These are phyloP conservation scores for Starmera pachycereana DNA, from an alignment of 805 yeast species.

Conservation along the genomic window DNA sequence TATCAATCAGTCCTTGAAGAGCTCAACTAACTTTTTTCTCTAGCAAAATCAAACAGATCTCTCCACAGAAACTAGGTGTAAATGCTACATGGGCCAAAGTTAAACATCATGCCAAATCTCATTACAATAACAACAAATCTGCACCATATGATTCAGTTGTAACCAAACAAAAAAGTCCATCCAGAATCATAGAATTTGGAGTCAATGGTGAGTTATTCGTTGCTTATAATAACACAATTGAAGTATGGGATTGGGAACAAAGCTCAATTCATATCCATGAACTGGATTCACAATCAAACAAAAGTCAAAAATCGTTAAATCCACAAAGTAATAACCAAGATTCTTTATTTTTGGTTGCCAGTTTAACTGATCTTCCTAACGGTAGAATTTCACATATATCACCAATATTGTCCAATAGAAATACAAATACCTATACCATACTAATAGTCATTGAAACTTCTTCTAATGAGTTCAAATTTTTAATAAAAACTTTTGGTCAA, in stretches of 20 bases:
- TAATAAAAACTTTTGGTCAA: constrained; percentile 15
- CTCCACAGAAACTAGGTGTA: constrained; percentile 9
- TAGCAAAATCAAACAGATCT: too few relatives aligned
- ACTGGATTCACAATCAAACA: not conserved
- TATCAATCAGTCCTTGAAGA: too few relatives aligned
- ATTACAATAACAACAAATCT: constrained; percentile 1
- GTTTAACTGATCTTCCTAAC: constrained; percentile 5
- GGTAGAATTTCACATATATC: constrained; percentile 14
- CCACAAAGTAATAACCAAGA: not conserved
- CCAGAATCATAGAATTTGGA: constrained; percentile 22
- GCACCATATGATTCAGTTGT: not conserved
- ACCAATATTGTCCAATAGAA: constrained; percentile 18
- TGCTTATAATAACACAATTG: constrained; percentile 18
- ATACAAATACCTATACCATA: constrained; percentile 14
- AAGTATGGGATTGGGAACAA: constrained; percentile 32
- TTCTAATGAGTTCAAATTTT: constrained; percentile 6
- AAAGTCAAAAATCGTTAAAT: too few relatives aligned
- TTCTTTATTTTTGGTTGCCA: constrained; percentile 19
- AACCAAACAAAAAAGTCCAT: not conserved
- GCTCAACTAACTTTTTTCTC: too few relatives aligned
- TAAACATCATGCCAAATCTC: constrained; percentile 6
- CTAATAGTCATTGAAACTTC: constrained; percentile 1
- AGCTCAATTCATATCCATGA: constrained; percentile 5
- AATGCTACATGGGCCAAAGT: constrained; percentile 21
- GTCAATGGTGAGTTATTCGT: constrained; percentile 27